Conservation (phyloP, 805 yeast species). For the Candida sithepensis region DNA sequence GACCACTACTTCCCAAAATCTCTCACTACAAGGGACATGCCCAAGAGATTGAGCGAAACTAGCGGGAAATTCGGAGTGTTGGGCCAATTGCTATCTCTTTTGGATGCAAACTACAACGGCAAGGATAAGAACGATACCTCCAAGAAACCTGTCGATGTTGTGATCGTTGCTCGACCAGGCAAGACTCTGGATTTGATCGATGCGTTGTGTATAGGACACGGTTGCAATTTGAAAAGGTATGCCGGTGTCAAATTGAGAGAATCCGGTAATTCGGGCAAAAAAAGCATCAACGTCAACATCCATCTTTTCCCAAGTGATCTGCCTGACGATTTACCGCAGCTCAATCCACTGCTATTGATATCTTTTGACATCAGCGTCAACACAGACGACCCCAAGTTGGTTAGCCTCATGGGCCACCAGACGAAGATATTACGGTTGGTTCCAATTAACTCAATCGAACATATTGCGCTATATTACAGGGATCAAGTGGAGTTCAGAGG, state of each 20-base stretch:
- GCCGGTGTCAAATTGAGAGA: slow-evolving; percentile 62
- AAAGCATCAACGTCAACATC: slow-evolving; percentile 24
- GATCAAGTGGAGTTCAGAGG: slow-evolving; percentile 28
- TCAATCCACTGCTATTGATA: slow-evolving; percentile 22
- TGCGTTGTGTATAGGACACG: slow-evolving; percentile 63
- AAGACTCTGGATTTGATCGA: slow-evolving; percentile 69
- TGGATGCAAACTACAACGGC: slow-evolving; percentile 34
- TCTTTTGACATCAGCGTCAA: slow-evolving; percentile 32
- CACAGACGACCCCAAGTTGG: slow-evolving; percentile 16
- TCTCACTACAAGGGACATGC: slow-evolving; percentile 65
- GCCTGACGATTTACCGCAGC: slow-evolving; percentile 13
- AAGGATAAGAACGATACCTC: slow-evolving; percentile 16
- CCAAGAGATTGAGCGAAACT: slow-evolving; percentile 66
- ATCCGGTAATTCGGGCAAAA: slow-evolving; percentile 16
- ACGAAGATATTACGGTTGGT: slow-evolving; percentile 58
- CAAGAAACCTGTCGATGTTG: slow-evolving; percentile 46
- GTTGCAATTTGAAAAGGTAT: slow-evolving; percentile 52
- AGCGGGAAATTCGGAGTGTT: slow-evolving; percentile 81
- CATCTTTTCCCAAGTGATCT: slow-evolving; percentile 42
- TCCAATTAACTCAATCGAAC: slow-evolving; percentile 81
- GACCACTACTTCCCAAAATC: slow-evolving; percentile 84
- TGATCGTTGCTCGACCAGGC: slow-evolving; percentile 67
- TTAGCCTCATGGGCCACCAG: slow-evolving; percentile 11
- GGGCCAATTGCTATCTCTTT: slow-evolving; percentile 55
- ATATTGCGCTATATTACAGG: slow-evolving; percentile 55